phyloP scores from a whole-genome alignment of 169 alveolate species.

The Blepharisma undulans region DNA sequence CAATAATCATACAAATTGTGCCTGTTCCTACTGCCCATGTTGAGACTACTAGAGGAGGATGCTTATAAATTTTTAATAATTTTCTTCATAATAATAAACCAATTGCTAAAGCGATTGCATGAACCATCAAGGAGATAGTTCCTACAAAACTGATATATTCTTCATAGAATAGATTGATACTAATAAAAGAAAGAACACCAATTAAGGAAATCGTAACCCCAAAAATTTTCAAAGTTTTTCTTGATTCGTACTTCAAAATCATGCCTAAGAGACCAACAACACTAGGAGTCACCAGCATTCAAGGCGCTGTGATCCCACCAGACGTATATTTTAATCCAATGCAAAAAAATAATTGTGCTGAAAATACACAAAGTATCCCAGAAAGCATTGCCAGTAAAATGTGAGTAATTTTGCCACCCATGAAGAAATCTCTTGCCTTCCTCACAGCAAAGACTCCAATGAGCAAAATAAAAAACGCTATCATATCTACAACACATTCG shows the following conservation, averaged over 20 bases:
- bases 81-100: conserved; percentile 27
- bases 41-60: conserved; percentile 1
- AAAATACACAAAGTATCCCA: conserved; percentile 27
- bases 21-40: conserved; percentile 17
- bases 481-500: background rate
- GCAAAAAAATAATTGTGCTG: conserved; percentile 12
- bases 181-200: background rate
- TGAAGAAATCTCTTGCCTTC: background rate
- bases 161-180: background rate
- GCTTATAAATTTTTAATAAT: background rate
- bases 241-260: background rate
- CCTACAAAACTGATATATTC: background rate
- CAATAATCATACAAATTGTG: background rate
- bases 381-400: background rate
- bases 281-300: conserved; percentile 24
- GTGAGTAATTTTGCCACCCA: background rate
- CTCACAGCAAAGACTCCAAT: background rate
- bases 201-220: background rate
- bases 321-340: conserved; percentile 2
- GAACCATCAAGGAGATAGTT: background rate
- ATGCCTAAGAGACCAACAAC: background rate
- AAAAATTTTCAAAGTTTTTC: background rate
- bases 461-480: background rate
- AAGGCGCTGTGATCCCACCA: conserved; percentile 22
- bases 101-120: background rate